Evolutionary conservation across 805 yeast genomes (phyloP).

Genomic region (Zygotorulaspora chibaensis): DNA sequence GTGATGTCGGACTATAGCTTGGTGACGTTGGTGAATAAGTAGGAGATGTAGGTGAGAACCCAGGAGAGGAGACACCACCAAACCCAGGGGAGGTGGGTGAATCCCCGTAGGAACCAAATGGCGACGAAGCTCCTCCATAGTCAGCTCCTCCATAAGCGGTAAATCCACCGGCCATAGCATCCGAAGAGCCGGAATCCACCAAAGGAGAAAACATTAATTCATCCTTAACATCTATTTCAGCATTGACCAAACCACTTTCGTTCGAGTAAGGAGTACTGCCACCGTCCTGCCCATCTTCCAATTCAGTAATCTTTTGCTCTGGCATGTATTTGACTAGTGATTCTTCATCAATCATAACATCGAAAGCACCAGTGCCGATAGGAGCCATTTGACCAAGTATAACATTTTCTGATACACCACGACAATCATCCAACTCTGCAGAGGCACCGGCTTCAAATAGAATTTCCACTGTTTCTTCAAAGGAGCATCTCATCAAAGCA

Average conservation of each 20-base stretch:
- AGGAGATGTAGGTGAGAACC: constrained; percentile 74
- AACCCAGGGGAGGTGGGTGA: constrained; percentile 61
- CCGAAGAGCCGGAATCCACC: constrained; percentile 76
- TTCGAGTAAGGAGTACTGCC: constrained; percentile 88
- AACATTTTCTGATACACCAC: constrained; percentile 97
- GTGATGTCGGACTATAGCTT: constrained; percentile 73
- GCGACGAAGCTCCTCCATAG: constrained; percentile 56
- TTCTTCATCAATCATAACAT: constrained; percentile 88
- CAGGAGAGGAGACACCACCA: constrained; percentile 56
- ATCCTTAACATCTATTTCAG: constrained; percentile 58
- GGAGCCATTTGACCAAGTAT: constrained; percentile 98
- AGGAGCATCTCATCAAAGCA: constrained; percentile 98
- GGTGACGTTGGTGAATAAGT: constrained; percentile 80
- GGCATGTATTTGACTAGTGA: constrained; percentile 56
- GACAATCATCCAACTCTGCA: constrained; percentile 96
- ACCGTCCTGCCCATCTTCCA: constrained; percentile 57
- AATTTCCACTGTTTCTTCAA: constrained; percentile 98
- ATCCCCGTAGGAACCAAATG: constrained; percentile 44
- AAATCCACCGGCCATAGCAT: constrained; percentile 73
- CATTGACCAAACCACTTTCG: constrained; percentile 55
- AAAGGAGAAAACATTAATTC: constrained; percentile 91
- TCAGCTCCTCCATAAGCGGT: constrained; percentile 83
- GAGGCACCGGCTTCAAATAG: constrained; percentile 96
- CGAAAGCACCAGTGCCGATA: constrained; percentile 97
- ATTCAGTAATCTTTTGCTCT: constrained; percentile 38